A percentile compares a stretch with the other conserved stretches of the same genome.
These are phyloP conservation scores for Russula vinacea DNA, from an alignment of 768 basidiomycete genomes.

Conservation along the genomic window DNA sequence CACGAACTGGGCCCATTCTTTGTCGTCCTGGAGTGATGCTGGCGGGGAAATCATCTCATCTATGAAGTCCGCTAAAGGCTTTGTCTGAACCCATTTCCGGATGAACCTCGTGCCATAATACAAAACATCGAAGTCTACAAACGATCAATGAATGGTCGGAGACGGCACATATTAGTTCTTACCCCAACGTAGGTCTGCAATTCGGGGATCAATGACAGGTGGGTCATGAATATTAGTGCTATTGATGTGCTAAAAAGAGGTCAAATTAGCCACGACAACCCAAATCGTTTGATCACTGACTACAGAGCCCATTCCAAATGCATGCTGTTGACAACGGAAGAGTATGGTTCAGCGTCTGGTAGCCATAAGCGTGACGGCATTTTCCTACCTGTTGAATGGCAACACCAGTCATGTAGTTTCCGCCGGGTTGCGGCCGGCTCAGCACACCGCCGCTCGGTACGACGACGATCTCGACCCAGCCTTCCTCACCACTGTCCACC, in stretches of 20 bases:
- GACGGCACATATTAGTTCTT: background rate
- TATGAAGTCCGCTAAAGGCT: constrained; percentile 18
- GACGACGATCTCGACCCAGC: constrained; percentile 27
- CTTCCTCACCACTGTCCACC: constrained; percentile 26
- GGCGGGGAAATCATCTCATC: constrained; percentile 23
- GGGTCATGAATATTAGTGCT: constrained; percentile 17
- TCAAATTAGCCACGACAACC: background rate
- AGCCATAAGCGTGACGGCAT: background rate
- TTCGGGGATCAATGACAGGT: constrained; percentile 24
- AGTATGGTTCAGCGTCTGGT: background rate
- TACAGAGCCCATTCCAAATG: constrained; percentile 26
- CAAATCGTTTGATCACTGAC: constrained; percentile 10
- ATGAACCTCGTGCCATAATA: constrained; percentile 24
- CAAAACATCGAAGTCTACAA: constrained; percentile 24
- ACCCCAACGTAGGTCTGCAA: constrained; percentile 26
- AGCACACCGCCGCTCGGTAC: constrained; percentile 26
- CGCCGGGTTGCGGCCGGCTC: constrained; percentile 17
- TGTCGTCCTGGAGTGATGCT: constrained; percentile 14
- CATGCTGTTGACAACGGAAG: constrained; percentile 10
- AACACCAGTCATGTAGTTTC: constrained; percentile 25
- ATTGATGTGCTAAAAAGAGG: constrained; percentile 23
- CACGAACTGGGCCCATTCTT: constrained; percentile 25
- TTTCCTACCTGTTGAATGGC: constrained; percentile 26
- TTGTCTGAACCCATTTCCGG: constrained; percentile 26
- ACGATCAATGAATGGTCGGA: background rate